A percentile compares a stretch with the other conserved stretches of the same genome.
Conservation (phyloP, 2,329 filamentous ascomycete genomes). For the Elsinoe perseae region DNA sequence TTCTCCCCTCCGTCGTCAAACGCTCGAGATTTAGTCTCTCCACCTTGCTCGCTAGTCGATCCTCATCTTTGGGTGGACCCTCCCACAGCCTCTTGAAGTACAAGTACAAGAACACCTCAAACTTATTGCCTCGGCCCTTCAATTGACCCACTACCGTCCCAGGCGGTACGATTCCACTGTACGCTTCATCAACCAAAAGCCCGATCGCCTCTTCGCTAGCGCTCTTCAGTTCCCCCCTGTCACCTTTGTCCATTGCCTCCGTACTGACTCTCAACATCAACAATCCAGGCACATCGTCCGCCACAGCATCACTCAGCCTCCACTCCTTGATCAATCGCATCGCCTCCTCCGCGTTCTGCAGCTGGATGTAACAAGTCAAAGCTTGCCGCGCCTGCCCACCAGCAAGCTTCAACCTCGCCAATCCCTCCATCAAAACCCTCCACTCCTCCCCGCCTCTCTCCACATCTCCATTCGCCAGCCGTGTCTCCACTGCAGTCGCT, state of each 20-base stretch:
- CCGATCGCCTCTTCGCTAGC: conserved; percentile 76
- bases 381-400: conserved; percentile 77
- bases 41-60: conserved; percentile 26
- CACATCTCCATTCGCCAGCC: conserved; percentile 67
- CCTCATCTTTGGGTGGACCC: conserved; percentile 53
- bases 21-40: conserved; percentile 38
- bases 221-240: conserved; percentile 64
- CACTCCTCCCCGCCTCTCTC: conserved; percentile 75
- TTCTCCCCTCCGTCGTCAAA: conserved; percentile 44
- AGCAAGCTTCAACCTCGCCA: conserved; percentile 78
- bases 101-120: conserved; percentile 77
- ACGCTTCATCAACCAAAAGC: conserved; percentile 82
- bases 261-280: conserved; percentile 77
- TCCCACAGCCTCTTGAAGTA: conserved; percentile 84
- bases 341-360: conserved; percentile 85
- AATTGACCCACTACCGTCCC: conserved; percentile 72
- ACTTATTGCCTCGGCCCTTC: conserved; percentile 48
- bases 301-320: conserved; percentile 81
- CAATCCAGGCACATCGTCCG: conserved; percentile 83
- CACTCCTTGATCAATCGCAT: conserved; percentile 80
- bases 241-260: conserved; percentile 58
- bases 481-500: conserved; percentile 70
- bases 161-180: conserved; percentile 75
- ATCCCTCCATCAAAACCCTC: conserved; percentile 76
- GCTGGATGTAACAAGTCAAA: conserved; percentile 75